phyloP scores from a whole-genome alignment of 495 filamentous ascomycete species.

The Neurospora cerealis region DNA sequence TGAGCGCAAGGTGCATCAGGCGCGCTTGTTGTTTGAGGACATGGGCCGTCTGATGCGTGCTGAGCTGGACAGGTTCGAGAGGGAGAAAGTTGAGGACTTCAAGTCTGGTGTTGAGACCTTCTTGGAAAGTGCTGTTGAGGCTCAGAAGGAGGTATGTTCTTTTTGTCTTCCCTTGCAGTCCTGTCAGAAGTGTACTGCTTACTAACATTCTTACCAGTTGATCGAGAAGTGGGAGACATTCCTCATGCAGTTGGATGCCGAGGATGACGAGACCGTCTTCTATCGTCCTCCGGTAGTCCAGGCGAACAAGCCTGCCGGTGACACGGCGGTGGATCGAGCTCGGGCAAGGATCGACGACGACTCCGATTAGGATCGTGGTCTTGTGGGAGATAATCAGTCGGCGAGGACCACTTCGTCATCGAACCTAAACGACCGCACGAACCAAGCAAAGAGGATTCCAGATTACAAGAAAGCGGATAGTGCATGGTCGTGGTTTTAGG shows the following conservation, averaged over 20 bases:
- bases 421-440: neutral
- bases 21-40: constrained; percentile 85
- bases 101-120: constrained; percentile 97
- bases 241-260: constrained; percentile 85
- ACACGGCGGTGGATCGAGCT: constrained; percentile 41
- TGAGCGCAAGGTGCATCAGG: constrained; percentile 86
- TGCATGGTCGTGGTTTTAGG: neutral
- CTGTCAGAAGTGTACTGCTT: constrained; percentile 4
- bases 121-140: constrained; percentile 90
- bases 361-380: constrained; percentile 30
- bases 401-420: constrained; percentile 6
- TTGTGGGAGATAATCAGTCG: constrained; percentile 3
- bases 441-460: neutral
- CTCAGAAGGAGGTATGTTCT: constrained; percentile 83
- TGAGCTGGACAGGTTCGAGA: constrained; percentile 89
- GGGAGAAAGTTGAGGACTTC: constrained; percentile 98
- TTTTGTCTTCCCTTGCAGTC: neutral
- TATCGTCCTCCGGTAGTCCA: constrained; percentile 52
- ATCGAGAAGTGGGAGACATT: constrained; percentile 99
- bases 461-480: neutral
- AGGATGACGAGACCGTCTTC: constrained; percentile 75
- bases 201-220: constrained; percentile 45
- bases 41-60: constrained; percentile 89
- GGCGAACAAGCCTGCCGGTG: constrained; percentile 30
- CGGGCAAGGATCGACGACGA: constrained; percentile 42